Evolutionary conservation across 2,329 filamentous ascomycete species (phyloP), one percentile per base, ranked within the genome.

Genomic region (Penicillium olsonii): DNA sequence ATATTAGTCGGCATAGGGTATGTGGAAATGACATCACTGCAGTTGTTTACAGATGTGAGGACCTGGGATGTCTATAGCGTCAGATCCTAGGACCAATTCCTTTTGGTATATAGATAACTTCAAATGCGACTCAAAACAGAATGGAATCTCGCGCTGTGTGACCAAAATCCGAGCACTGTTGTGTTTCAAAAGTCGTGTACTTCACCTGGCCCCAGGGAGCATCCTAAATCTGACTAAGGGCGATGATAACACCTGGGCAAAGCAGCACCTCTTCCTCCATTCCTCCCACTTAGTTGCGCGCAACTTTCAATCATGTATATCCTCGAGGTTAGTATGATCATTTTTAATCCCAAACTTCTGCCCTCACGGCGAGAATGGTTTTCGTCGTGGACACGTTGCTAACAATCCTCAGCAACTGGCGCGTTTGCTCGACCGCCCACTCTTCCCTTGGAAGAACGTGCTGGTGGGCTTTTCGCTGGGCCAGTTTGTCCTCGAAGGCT

Each of bases 361-460:
- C 53, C 48, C 37, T 45, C 46, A 45, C 22, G 33, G 24, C 22
- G 12, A 48, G 27, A 12, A 15, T 52, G 33, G 42, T 53, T 43
- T 42, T 22, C 31, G 48, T 42, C 47, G 55, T 56, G 53, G 50
- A 56, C 41, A 53, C 42, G 43, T 55, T 44, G 35, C 42, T 53
- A 50, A 37, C 49, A 41, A 20, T 45, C 19, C 45, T 37, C 54
- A 84, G 79, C 78, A 82, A 78, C 85, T 97, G 61, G 90, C 90
- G 68, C 84, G 84, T 72, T 85, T 88, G 73, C 87, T 97, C 65
- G 94, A 99, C 78, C 85, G 89, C 67, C 92, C 92, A 50, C 79
- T 89, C 67, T 96, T 97, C 77, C 92, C 94, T 47, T 99, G 94
- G 94, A 99, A 96, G 84, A 88, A 85, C 70, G 84, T 99, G 64